A percentile compares a stretch with the other conserved stretches of the same genome.
These are phyloP conservation scores for Penicillium bovifimosum DNA, from an alignment of 495 filamentous ascomycete genomes.

Conservation along the genomic window DNA sequence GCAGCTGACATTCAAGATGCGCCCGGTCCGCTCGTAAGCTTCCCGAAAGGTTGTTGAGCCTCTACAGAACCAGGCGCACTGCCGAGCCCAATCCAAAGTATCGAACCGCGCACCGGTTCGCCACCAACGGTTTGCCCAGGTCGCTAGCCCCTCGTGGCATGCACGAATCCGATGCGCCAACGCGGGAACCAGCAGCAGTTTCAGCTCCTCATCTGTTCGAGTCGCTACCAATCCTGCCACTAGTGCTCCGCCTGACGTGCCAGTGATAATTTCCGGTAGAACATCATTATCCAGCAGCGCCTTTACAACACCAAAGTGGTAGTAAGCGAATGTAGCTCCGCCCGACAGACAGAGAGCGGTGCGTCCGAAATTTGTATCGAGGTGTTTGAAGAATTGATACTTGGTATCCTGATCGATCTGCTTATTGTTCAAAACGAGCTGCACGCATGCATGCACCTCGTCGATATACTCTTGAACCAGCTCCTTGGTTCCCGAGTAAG, in stretches of 20 bases:
- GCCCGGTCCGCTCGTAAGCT: slow-evolving; percentile 88
- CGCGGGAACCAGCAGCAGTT: slow-evolving; percentile 75
- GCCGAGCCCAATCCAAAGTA: slow-evolving; percentile 81
- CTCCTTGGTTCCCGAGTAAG: slow-evolving; percentile 93
- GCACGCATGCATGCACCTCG: slow-evolving; percentile 58
- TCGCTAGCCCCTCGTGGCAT: slow-evolving; percentile 69
- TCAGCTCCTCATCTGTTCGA: slow-evolving; percentile 84
- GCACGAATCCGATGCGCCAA: slow-evolving; percentile 79
- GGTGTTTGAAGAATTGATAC: slow-evolving; percentile 75
- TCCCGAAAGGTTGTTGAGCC: slow-evolving; percentile 91
- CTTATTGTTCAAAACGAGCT: slow-evolving; percentile 60
- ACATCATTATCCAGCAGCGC: slow-evolving; percentile 83
- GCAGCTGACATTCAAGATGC: slow-evolving; percentile 92
- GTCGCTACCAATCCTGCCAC: slow-evolving; percentile 86
- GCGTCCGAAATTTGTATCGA: slow-evolving; percentile 85
- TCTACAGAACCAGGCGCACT: slow-evolving; percentile 80
- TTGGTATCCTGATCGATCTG: slow-evolving; percentile 69
- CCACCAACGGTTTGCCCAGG: slow-evolving; percentile 83
- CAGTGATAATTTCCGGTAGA: slow-evolving; percentile 89
- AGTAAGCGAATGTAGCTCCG: slow-evolving; percentile 94
- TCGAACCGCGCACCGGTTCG: slow-evolving; percentile 91
- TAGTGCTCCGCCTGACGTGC: slow-evolving; percentile 88
- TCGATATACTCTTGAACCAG: slow-evolving; percentile 85
- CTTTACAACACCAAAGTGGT: slow-evolving; percentile 91
- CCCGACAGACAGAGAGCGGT: slow-evolving; percentile 90